phyloP scores from a whole-genome alignment of 2,329 filamentous ascomycete genomes.

The Epichloe typhina region DNA sequence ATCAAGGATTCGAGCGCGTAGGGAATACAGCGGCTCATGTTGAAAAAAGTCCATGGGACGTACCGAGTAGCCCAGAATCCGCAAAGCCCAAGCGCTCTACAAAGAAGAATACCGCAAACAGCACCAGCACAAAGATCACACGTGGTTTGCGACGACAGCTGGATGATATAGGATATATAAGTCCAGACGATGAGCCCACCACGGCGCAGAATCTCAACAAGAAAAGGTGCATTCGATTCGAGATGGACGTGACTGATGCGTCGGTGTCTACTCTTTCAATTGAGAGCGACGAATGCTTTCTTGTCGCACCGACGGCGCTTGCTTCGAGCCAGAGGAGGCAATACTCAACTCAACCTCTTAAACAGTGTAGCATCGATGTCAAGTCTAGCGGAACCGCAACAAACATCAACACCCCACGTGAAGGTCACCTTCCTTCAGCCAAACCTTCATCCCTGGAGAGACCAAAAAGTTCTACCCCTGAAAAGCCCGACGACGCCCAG shows the following conservation, averaged over 20 bases:
- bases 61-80: slow-evolving; percentile 29
- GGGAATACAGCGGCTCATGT: not conserved
- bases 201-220: not conserved
- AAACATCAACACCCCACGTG: slow-evolving; percentile 23
- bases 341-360: slow-evolving; percentile 15
- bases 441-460: not conserved
- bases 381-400: slow-evolving; percentile 21
- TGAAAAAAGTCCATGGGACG: slow-evolving; percentile 27
- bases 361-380: slow-evolving; percentile 3
- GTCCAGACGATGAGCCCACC: slow-evolving; percentile 5
- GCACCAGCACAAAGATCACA: slow-evolving; percentile 8
- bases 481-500: not conserved
- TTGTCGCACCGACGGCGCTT: slow-evolving; percentile 20
- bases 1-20: slow-evolving; percentile 5
- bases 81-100: not conserved
- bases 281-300: slow-evolving; percentile 17
- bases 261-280: slow-evolving; percentile 10
- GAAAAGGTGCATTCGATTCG: not conserved
- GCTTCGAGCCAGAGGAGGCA: slow-evolving; percentile 25
- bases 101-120: not conserved
- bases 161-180: slow-evolving; percentile 10
- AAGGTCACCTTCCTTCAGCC: not conserved
- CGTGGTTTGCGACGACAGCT: slow-evolving; percentile 8
- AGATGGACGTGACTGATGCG: slow-evolving; percentile 3
- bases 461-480: not conserved